A percentile compares a stretch with the other conserved stretches of the same genome.
Evolutionary conservation across 2,329 filamentous ascomycete species (phyloP).

Genomic region (Tolypocladium tropicale): DNA sequence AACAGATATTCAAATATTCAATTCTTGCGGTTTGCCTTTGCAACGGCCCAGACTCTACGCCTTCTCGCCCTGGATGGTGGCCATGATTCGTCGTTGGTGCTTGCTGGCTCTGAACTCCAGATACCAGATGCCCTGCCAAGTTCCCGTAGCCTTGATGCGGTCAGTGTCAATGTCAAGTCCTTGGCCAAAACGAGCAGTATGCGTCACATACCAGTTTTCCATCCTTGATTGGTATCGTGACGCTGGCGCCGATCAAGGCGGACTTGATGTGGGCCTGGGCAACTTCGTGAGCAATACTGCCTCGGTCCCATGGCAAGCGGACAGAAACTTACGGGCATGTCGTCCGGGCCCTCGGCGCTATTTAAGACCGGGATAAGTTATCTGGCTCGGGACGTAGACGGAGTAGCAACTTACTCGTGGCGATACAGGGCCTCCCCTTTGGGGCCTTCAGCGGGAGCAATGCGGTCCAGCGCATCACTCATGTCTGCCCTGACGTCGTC

Average conservation of each 20-base stretch:
- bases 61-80: conserved; percentile 88
- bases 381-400: no score
- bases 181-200: not conserved
- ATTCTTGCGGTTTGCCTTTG: conserved; percentile 1
- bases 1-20: not conserved
- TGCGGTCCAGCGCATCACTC: conserved; percentile 84
- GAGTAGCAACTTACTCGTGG: conserved; percentile 38
- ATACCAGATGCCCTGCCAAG: conserved; percentile 90
- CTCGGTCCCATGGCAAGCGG: not conserved
- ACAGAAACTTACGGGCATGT: conserved; percentile 64
- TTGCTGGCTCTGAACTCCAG: conserved; percentile 73
- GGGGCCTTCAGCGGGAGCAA: conserved; percentile 68
- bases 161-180: not conserved
- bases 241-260: conserved; percentile 75
- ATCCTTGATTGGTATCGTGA: conserved; percentile 84
- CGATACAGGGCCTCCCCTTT: conserved; percentile 68
- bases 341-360: conserved; percentile 76
- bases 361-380: not conserved
- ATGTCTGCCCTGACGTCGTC: conserved; percentile 82
- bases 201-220: conserved; percentile 54
- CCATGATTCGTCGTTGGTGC: conserved; percentile 74
- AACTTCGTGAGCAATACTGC: not conserved
- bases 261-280: conserved; percentile 81
- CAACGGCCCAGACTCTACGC: conserved; percentile 16
- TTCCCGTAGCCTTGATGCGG: conserved; percentile 44